Conservation (phyloP, 768 basidiomycete species). For the Leccinum fibrillosum region DNA sequence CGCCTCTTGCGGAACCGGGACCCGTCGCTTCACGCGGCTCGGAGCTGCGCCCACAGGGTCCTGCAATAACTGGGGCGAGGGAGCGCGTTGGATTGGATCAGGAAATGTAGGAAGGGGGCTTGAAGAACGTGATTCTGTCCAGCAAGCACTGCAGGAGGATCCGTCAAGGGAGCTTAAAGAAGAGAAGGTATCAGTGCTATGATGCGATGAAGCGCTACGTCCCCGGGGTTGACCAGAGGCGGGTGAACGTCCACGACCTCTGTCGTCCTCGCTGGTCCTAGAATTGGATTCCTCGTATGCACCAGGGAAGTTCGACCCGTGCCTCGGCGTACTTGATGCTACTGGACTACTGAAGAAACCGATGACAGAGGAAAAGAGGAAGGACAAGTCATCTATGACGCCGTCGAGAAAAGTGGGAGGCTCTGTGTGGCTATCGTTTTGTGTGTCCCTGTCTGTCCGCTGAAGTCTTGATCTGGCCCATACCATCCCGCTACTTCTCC, state of each 20-base stretch:
- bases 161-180: constrained; percentile 48
- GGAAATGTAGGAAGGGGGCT: constrained; percentile 23
- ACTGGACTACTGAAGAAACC: constrained; percentile 4
- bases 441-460: neutral
- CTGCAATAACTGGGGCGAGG: constrained; percentile 32
- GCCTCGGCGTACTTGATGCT: neutral
- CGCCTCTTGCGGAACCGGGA: constrained; percentile 26
- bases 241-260: constrained; percentile 3
- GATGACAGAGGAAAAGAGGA: constrained; percentile 17
- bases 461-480: constrained; percentile 21
- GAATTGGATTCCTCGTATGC: constrained; percentile 19
- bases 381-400: constrained; percentile 17
- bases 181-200: constrained; percentile 38
- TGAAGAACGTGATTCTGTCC: constrained; percentile 21
- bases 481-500: neutral
- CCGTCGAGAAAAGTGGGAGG: constrained; percentile 15
- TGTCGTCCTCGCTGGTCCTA: neutral
- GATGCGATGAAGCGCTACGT: constrained; percentile 18
- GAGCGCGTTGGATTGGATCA: constrained; percentile 27
- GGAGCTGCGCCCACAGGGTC: neutral
- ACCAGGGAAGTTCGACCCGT: constrained; percentile 14
- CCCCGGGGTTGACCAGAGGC: neutral
- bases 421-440: neutral
- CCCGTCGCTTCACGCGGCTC: neutral
- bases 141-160: constrained; percentile 36